Base-by-base conservation (phyloP, 2,329 filamentous ascomycete genomes). In the Fusarium sarcochroum region DNA sequence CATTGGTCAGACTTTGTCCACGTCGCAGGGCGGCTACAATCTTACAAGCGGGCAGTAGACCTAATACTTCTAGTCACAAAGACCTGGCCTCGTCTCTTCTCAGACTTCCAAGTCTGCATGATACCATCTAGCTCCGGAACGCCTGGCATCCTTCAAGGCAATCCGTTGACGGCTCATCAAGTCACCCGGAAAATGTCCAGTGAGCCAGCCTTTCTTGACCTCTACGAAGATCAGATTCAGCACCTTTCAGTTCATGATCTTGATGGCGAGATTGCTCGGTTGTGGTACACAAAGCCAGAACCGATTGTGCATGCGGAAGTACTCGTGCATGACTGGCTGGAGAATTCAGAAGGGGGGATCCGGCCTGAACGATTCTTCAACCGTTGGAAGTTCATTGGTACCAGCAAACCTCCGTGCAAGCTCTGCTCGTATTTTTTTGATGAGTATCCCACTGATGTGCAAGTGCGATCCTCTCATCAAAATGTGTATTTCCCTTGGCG, bases 311-410 rank as follows among this genome's bases (percentile, higher is more conserved):
- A 52, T 32, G 49, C 49, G 1, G 49, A 52, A 11, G 17, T 52
- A 20, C 37, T 44, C 15, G 49, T 52, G 7, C 49, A 52, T 52
- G 23, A 23, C 11, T 52, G 49, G 49, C 18, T 52, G 17, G 49
- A 52, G 18, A 52, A 42, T 4, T 15, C 49, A 11, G 49, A 32
- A 17, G 49, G 49, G 6, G 49, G 49, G n/a, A 52, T 34, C 8
- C 49, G 49, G 1, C 49, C 49, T 52, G 49, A 52, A 23, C 49
- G 49, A 15, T 52, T 52, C 30, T 52, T 44, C 11, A 52, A 52
- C 21, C 38, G 49, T 44, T 52, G 49, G 49, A 52, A 52, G 40
- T 52, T 52, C 37, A 52, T 52, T n/a, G 49, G 49, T 21, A 32
- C 49, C 21, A 52, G 49, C 49, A 52, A 52, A 44, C 49, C 49